A percentile compares a stretch with the other conserved stretches of the same genome.
phyloP scores from a whole-genome alignment of 441 rosid genomes.

The Euphorbia celastroides region DNA sequence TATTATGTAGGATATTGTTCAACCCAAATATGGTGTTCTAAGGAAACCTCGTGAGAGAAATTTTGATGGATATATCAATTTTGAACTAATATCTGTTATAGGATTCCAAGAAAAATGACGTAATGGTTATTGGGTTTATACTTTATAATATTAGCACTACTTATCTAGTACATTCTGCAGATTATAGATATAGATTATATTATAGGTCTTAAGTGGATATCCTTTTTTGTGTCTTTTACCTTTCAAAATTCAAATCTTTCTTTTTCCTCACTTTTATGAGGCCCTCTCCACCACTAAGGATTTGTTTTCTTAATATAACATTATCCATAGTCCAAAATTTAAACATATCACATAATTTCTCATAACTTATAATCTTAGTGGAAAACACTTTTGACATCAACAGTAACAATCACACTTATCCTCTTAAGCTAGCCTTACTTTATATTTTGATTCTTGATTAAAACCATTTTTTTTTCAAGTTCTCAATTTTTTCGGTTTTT shows the following conservation, averaged over 20 bases:
- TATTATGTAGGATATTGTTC: too few relatives aligned
- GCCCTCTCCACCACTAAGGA: neutral
- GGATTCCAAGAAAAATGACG: too few relatives aligned
- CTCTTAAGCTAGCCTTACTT: neutral
- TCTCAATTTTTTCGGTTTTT: constrained; percentile 7
- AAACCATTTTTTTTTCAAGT: neutral
- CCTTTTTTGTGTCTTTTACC: neutral
- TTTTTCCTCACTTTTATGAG: neutral
- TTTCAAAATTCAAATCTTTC: constrained; percentile 13
- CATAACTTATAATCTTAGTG: neutral
- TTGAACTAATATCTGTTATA: too few relatives aligned
- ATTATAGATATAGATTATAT: neutral
- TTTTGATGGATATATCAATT: too few relatives aligned
- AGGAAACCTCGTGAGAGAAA: too few relatives aligned
- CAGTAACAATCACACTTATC: neutral
- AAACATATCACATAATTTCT: neutral
- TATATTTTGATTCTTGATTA: too few relatives aligned
- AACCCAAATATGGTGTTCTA: too few relatives aligned
- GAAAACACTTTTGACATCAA: neutral
- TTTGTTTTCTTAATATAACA: neutral
- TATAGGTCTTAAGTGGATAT: neutral
- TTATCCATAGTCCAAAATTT: neutral
- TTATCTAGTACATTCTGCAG: neutral
- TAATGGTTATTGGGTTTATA: neutral
- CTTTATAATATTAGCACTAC: neutral